These are phyloP conservation scores for Aulographum hederae DNA, from an alignment of 2,329 filamentous ascomycete genomes.

Conservation along the genomic window DNA sequence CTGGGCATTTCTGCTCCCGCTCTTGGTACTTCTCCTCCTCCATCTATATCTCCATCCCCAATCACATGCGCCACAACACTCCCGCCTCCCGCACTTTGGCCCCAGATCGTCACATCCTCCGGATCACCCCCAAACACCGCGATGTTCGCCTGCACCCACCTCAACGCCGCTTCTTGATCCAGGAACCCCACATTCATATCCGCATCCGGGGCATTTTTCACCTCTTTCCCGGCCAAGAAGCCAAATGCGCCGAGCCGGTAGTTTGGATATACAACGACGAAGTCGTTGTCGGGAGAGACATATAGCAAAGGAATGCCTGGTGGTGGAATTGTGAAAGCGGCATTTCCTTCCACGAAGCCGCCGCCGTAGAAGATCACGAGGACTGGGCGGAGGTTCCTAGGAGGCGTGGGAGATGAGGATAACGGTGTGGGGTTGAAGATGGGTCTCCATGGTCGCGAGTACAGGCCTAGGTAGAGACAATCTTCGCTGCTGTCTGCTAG, in stretches of 20 bases:
- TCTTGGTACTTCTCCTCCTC: neutral
- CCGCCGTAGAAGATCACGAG: conserved; percentile 1
- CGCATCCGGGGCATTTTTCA: conserved; percentile 13
- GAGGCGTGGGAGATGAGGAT: conserved; percentile 7
- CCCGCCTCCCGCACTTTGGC: conserved; percentile 39
- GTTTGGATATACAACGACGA: conserved; percentile 15
- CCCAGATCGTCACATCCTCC: conserved; percentile 60
- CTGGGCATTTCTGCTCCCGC: neutral
- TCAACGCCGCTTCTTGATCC: conserved; percentile 21
- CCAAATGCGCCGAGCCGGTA: conserved; percentile 32
- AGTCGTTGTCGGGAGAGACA: neutral
- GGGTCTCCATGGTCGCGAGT: conserved; percentile 42
- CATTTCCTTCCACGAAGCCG: neutral
- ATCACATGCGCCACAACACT: conserved; percentile 62
- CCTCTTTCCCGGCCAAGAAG: conserved; percentile 25
- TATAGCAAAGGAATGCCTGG: conserved; percentile 28
- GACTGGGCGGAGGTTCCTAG: conserved; percentile 4
- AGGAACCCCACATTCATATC: conserved; percentile 24
- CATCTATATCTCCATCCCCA: neutral
- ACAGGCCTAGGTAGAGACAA: conserved; percentile 42
- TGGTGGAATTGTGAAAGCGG: conserved; percentile 26
- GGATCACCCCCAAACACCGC: conserved; percentile 26
- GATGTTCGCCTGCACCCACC: conserved; percentile 1
- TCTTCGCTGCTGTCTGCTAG: conserved; percentile 39
- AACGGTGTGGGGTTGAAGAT: conserved; percentile 9